Percentiles rank a stretch among this genome's conserved stretches.
Conservation (phyloP, 257 asterid species). For the Plectranthus barbatus region DNA sequence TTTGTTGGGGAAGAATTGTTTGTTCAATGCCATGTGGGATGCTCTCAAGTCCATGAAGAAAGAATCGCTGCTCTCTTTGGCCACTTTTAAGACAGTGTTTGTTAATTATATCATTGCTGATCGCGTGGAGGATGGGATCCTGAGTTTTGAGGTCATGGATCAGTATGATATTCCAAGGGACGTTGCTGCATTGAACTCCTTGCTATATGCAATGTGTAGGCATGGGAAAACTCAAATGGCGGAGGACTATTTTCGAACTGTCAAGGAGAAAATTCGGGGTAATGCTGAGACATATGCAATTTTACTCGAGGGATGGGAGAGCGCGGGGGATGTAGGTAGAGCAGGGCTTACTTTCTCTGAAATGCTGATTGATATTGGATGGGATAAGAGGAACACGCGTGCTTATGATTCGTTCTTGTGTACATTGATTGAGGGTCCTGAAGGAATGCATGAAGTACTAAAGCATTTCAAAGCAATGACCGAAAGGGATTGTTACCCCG, state of each 20-base stretch:
- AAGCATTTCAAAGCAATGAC: constrained; percentile 29
- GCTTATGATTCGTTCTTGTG: constrained; percentile 61
- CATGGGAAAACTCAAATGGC: constrained; percentile 46
- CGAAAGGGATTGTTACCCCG: constrained; percentile 48
- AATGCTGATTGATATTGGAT: constrained; percentile 57
- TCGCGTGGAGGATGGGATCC: constrained; percentile 46
- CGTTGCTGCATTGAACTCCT: constrained; percentile 34
- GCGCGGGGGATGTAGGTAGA: constrained; percentile 27
- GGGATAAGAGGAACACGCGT: constrained; percentile 37
- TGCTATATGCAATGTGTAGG: constrained; percentile 45
- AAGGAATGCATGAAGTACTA: constrained; percentile 42
- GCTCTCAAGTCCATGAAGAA: constrained; percentile 59
- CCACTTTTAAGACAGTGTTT: constrained; percentile 49
- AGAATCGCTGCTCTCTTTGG: constrained; percentile 33
- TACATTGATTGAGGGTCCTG: constrained; percentile 44
- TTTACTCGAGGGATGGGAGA: constrained; percentile 68
- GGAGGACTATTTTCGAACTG: constrained; percentile 23
- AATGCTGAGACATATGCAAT: constrained; percentile 47
- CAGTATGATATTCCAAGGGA: constrained; percentile 42
- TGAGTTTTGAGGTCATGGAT: constrained; percentile 52
- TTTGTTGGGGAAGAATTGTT: constrained; percentile 46
- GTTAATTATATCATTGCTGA: constrained; percentile 37
- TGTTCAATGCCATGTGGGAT: constrained; percentile 86
- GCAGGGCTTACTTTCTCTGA: constrained; percentile 43
- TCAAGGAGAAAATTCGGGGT: constrained; percentile 32